Conservation (phyloP, 2,329 filamentous ascomycete genomes). For the Zopfia rhizophila region DNA sequence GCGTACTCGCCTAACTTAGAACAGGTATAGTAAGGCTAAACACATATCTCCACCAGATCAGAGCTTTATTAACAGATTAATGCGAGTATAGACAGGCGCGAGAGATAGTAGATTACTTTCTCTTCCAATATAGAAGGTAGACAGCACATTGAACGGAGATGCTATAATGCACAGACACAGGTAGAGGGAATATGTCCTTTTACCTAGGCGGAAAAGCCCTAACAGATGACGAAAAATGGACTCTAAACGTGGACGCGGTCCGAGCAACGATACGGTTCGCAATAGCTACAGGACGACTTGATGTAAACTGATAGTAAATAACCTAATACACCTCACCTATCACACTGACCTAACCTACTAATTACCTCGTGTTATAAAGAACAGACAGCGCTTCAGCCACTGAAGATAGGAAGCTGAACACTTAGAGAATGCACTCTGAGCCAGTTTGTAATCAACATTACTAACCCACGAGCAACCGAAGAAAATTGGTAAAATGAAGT, state of each 20-base stretch:
- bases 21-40: conserved; percentile 21
- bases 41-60: conserved; percentile 18
- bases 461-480: too few species aligned
- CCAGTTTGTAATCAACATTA: too few species aligned
- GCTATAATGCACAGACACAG: conserved; percentile 16
- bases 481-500: too few species aligned
- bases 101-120: too few species aligned
- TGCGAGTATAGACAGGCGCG: conserved; percentile 10
- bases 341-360: too few species aligned
- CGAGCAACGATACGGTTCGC: conserved; percentile 10
- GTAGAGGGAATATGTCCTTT: conserved; percentile 17
- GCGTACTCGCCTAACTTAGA: conserved; percentile 17
- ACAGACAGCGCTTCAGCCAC: too few species aligned
- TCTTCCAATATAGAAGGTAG: conserved; percentile 16
- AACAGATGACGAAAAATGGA: conserved; percentile 16
- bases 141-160: conserved; percentile 14
- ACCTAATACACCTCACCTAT: too few species aligned
- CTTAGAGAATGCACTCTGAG: too few species aligned
- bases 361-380: too few species aligned
- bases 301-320: too few species aligned
- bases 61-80: conserved; percentile 14
- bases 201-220: conserved; percentile 19
- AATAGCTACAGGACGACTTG: too few species aligned
- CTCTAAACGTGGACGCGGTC: conserved; percentile 10
- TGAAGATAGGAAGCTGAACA: too few species aligned